Evolutionary conservation across 225 moss, liverwort and hornwort species (phyloP).

Genomic region (Thuidium tamariscinum): DNA sequence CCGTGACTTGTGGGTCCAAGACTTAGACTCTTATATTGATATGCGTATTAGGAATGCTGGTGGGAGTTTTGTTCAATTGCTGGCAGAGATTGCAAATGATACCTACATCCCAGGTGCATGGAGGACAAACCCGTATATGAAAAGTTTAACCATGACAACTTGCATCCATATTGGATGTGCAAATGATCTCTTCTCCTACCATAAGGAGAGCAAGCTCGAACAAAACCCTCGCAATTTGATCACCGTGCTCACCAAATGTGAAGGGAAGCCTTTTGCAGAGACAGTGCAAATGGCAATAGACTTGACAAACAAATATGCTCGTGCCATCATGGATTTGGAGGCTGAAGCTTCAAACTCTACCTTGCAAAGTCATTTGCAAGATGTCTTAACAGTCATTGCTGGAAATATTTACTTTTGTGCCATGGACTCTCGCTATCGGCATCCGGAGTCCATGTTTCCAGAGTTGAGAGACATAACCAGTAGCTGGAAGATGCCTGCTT

Average conservation of each 20-base stretch:
- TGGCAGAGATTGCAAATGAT: neutral
- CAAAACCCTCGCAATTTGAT: neutral
- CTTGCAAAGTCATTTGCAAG: neutral
- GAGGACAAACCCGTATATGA: accelerated
- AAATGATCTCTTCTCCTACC: neutral
- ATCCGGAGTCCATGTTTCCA: neutral
- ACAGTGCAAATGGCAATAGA: neutral
- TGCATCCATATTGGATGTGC: neutral
- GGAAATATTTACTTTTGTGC: neutral
- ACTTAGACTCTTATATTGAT: neutral
- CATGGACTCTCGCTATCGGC: neutral
- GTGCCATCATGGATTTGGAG: neutral
- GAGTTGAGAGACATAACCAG: neutral
- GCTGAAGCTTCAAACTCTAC: neutral
- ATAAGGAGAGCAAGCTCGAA: neutral
- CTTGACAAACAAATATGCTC: neutral
- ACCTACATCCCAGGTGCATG: neutral
- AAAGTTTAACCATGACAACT: accelerated
- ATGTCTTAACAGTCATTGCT: neutral
- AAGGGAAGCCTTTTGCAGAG: neutral
- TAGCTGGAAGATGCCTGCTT: neutral
- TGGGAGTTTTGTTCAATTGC: neutral
- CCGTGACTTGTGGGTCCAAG: neutral
- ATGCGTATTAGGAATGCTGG: neutral
- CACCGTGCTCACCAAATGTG: neutral